Base-by-base conservation (phyloP, 257 asterid species). In the Petunia secreta region DNA sequence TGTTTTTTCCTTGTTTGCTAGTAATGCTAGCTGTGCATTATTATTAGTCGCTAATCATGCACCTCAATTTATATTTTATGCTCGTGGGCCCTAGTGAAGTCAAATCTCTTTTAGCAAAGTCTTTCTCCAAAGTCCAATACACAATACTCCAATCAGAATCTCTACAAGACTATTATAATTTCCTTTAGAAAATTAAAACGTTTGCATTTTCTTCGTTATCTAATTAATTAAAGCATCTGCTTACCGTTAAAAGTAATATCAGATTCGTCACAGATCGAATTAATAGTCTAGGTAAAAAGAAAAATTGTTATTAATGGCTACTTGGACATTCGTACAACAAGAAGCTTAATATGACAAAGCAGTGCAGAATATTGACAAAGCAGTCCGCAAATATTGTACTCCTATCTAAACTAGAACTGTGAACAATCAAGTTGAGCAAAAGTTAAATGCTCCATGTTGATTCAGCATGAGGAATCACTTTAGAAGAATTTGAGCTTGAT, bases 331-430 rank as follows among this genome's bases (percentile, higher is more conserved):
- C 13, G 62, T 55, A 55, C 62, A 14, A 10, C 7, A 46, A 69
- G 8, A 46, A 69, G 77, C 43, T 25, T 69, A 46, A 69, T 25
- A 69, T 69, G 59, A 69, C 5, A 14, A 69, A 69, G 41, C 41
- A 25, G 25, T 0, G 25, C 25, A 25, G 25, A 0, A 25, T 25
- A 25, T 25, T 69, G 59, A 69, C 5, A 14, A 69, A 69, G 41
- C 41, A 25, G 59, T 69, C 3, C 77, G 44, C 58, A 2, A 44
- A 46, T 69, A 4, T 1, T 50, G 11, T 69, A 9, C 10, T 9
- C 25, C 25, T 25, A 25, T 25, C 43, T 48, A 5, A 48, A 16
- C 58, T 1, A 44, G 41, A 69, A 8, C 16, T 8, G 1, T n/a
- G 25, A 69, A 69, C 34, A 25, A 69, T 69, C 77, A 5, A 5